Percentiles rank a stretch among this genome's conserved stretches.
These are phyloP conservation scores for Purpureocillium lavendulum DNA, from an alignment of 2,329 filamentous ascomycete genomes.

Conservation along the genomic window DNA sequence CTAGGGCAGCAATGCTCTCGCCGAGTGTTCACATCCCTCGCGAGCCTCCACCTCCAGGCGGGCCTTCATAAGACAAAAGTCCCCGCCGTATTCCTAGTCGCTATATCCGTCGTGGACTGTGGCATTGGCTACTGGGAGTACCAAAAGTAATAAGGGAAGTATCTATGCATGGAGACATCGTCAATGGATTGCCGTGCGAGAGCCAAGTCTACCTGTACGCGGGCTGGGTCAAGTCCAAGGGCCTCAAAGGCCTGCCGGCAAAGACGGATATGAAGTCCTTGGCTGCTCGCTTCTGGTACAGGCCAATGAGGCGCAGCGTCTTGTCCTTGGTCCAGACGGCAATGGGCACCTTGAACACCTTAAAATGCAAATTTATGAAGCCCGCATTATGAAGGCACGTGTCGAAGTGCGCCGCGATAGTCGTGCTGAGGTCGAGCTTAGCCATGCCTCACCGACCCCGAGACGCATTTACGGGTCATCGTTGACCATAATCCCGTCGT, in stretches of 20 bases:
- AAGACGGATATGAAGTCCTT: slow-evolving; percentile 26
- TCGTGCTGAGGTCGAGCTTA: slow-evolving; percentile 10
- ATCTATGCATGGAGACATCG: slow-evolving; percentile 22
- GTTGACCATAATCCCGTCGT: slow-evolving; percentile 21
- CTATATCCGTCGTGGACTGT: too few species aligned
- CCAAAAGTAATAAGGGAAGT: slow-evolving; percentile 26
- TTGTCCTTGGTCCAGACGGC: slow-evolving; percentile 23
- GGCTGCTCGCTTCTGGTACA: slow-evolving; percentile 29
- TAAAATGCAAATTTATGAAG: slow-evolving; percentile 18
- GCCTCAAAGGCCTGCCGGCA: slow-evolving; percentile 23
- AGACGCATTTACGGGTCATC: slow-evolving; percentile 8
- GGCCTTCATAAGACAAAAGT: too few species aligned
- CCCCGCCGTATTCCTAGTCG: too few species aligned
- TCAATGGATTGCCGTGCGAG: slow-evolving; percentile 15
- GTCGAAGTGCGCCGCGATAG: slow-evolving; percentile 9
- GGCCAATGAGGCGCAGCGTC: slow-evolving; percentile 26
- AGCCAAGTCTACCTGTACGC: slow-evolving; percentile 19
- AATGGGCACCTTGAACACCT: slow-evolving; percentile 27
- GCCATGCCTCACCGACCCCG: slow-evolving; percentile 7
- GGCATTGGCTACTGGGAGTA: slow-evolving; percentile 29
- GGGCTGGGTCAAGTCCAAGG: slow-evolving; percentile 15
- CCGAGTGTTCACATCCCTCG: too few species aligned
- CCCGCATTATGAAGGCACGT: slow-evolving; percentile 8
- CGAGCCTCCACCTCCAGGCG: too few species aligned
- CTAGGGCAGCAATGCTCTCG: too few species aligned